Base-by-base conservation (phyloP, 139 green algal species). In the Chlorella sp. region DNA sequence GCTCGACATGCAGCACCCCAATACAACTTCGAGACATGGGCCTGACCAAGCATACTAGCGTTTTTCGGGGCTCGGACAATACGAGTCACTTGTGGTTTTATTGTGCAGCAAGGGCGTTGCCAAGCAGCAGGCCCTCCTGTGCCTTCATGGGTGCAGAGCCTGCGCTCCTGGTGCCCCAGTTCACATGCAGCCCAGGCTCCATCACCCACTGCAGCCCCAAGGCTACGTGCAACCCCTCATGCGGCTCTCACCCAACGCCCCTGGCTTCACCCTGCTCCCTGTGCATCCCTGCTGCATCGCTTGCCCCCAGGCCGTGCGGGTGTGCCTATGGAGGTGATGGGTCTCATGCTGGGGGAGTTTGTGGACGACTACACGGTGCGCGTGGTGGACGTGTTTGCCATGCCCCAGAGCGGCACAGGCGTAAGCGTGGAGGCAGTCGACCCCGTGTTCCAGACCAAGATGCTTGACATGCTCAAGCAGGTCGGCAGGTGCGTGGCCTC, bases 321-420 rank as follows among this genome's bases (percentile, higher is more conserved):
- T 49, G 95, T 99, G 35, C 95, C 95, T 29, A 97, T 99, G 94
- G 95, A 99, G 85, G 95, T 99, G 17, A 99, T 99, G 95, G 95
- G 95, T 3, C 86, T 99, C 0, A 99, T 99, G 95, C 90, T 99
- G 55, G 95, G 95, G 20, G 96, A 99, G 79, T 99, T 99, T 80
- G 93, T 99, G 31, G 95, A 99, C 70, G 95, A 99, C 71, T 99
- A 98, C 85, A 99, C 95, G 0, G 95, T 99, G 3, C 80, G 83
- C 14, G 95, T 99, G 31, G 93, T 98, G 49, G 95, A 99, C 77
- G 95, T 99, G 42, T 99, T 99, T 82, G 95, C 95, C 1, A 99
- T 99, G 95, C 95, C 95, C 0, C 95, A 99, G 79, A 94, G 84
- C 26, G 95, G 95, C 1, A 99, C 95, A 1, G 95, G 95, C 31